Conservation (phyloP, 176 grass and related monocot species). For the Panicum miliaceum region DNA sequence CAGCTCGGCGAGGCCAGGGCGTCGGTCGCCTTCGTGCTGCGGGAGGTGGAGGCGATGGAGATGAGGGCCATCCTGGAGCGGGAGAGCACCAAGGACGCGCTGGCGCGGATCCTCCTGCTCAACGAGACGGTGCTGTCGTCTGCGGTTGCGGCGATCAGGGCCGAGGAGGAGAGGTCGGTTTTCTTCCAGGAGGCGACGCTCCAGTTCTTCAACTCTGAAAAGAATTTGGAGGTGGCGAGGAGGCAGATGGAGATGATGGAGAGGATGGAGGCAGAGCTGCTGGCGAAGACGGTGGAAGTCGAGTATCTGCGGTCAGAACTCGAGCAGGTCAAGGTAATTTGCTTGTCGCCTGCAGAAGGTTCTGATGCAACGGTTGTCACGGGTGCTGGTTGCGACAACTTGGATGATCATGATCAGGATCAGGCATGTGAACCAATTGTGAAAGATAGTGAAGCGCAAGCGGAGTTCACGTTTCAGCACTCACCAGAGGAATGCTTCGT, state of each 20-base stretch:
- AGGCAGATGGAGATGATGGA: conserved; percentile 32
- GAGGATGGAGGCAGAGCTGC: conserved; percentile 42
- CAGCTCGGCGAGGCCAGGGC: conserved; percentile 38
- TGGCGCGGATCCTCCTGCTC: conserved; percentile 34
- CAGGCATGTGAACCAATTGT: background rate
- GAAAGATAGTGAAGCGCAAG: background rate
- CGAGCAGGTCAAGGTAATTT: conserved; percentile 32
- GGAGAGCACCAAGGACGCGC: conserved; percentile 29
- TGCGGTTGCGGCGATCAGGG: conserved; percentile 36
- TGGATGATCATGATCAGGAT: background rate
- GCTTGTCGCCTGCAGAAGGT: background rate
- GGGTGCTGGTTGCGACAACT: background rate
- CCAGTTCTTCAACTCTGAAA: conserved; percentile 19
- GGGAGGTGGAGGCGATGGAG: conserved; percentile 42
- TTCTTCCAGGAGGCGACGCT: conserved; percentile 49
- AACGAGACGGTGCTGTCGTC: conserved; percentile 48
- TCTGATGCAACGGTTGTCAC: background rate
- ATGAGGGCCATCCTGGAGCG: conserved; percentile 21
- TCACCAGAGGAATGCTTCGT: background rate
- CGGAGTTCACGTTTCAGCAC: conserved; percentile 5
- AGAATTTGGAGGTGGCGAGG: conserved; percentile 26
- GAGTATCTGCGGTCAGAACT: conserved; percentile 47
- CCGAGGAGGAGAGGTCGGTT: conserved; percentile 55
- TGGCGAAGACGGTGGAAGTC: conserved; percentile 48
- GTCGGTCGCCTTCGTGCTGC: conserved; percentile 19